These are phyloP conservation scores for Malus hybrid DNA, from an alignment of 331 rosid genomes.

Conservation along the genomic window DNA sequence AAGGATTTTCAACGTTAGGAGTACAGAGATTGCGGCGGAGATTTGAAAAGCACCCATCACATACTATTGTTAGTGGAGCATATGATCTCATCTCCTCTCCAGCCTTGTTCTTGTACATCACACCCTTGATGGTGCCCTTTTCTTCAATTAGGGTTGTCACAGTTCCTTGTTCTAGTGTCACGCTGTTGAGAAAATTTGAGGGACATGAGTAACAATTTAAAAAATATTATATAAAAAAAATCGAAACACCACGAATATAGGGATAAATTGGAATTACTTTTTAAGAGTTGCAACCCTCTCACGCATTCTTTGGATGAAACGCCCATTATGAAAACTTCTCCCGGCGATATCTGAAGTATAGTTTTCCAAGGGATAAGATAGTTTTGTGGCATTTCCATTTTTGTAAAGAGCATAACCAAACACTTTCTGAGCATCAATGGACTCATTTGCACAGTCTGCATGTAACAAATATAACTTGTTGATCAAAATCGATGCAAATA, in stretches of 20 bases:
- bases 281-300: slow-evolving; percentile 56
- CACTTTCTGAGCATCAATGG: slow-evolving; percentile 65
- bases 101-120: slow-evolving; percentile 48
- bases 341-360: slow-evolving; percentile 47
- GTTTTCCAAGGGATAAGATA: slow-evolving; percentile 59
- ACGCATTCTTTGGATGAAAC: slow-evolving; percentile 62
- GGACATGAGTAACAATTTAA: background rate
- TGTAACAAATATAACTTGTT: slow-evolving; percentile 6
- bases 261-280: slow-evolving; percentile 31
- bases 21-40: slow-evolving; percentile 62
- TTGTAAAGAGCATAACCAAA: slow-evolving; percentile 82
- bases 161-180: slow-evolving; percentile 66
- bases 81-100: slow-evolving; percentile 41
- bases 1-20: slow-evolving; percentile 66
- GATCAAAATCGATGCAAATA: background rate
- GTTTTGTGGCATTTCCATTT: slow-evolving; percentile 48
- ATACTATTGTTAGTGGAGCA: slow-evolving; percentile 70
- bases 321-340: slow-evolving; percentile 76
- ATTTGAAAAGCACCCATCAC: slow-evolving; percentile 87
- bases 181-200: slow-evolving; percentile 33
- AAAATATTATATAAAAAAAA: too few species aligned
- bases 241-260: too few species aligned
- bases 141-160: slow-evolving; percentile 61
- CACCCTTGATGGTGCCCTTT: slow-evolving; percentile 57
- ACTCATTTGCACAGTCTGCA: slow-evolving; percentile 61